Percentiles rank a stretch among this genome's conserved stretches.
Evolutionary conservation across 345 rosid genomes (phyloP).

Genomic region (Combretum micranthum): DNA sequence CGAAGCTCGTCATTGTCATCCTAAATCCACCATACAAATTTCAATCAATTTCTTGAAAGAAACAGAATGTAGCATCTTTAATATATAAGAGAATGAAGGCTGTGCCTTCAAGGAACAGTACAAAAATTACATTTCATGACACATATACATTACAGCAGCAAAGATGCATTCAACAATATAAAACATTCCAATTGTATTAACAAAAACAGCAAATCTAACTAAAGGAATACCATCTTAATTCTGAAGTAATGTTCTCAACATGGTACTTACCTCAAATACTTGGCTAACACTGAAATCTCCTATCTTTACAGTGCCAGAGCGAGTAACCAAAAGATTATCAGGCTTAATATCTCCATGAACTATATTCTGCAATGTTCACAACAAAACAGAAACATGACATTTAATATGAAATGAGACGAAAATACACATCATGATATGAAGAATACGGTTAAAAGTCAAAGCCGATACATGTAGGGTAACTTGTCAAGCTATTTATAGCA

Average conservation of each 20-base stretch:
- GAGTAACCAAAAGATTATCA: slow-evolving; percentile 86
- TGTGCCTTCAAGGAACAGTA: too few relatives aligned
- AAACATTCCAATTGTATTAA: too few relatives aligned
- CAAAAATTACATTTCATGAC: too few relatives aligned
- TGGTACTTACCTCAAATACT: slow-evolving; percentile 70
- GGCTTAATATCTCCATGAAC: slow-evolving; percentile 99
- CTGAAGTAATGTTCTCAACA: slow-evolving; percentile 1
- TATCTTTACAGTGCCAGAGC: slow-evolving; percentile 74
- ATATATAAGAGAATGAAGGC: too few relatives aligned
- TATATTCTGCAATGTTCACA: slow-evolving; percentile 48
- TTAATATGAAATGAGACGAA: background rate
- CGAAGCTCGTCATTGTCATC: slow-evolving; percentile 94
- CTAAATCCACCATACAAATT: slow-evolving; percentile 22
- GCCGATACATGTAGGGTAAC: too few relatives aligned
- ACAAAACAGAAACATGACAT: background rate
- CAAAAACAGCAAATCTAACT: too few relatives aligned
- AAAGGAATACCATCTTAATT: background rate
- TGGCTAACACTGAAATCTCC: slow-evolving; percentile 99
- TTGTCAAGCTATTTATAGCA: too few relatives aligned
- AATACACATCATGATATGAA: slow-evolving; percentile 2
- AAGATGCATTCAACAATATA: too few relatives aligned
- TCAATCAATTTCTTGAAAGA: background rate
- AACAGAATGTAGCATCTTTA: too few relatives aligned
- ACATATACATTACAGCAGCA: too few relatives aligned
- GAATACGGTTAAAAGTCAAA: background rate